These are phyloP conservation scores for Harringtonia aguacate DNA, from an alignment of 2,329 filamentous ascomycete genomes.

Conservation along the genomic window DNA sequence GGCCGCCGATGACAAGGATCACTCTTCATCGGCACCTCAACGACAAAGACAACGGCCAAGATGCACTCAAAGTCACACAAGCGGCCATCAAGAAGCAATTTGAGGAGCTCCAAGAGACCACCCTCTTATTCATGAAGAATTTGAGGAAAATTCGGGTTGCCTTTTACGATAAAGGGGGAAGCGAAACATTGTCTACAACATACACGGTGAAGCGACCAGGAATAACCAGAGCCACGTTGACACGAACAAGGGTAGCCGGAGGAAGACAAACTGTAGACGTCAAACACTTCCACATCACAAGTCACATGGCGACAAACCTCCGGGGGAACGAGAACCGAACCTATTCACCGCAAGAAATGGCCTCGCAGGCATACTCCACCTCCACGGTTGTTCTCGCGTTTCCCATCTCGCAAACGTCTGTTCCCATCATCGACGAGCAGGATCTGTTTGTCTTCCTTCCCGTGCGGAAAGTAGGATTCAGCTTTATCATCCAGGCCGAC, in stretches of 20 bases:
- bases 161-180: conserved; percentile 15
- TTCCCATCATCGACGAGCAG: conserved; percentile 27
- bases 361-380: conserved; percentile 11
- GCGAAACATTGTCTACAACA: conserved; percentile 5
- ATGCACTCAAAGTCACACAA: conserved; percentile 5
- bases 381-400: conserved; percentile 34
- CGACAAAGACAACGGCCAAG: no score
- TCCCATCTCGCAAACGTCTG: conserved; percentile 21
- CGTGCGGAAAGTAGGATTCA: conserved; percentile 29
- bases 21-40: no score
- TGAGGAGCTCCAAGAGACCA: conserved; percentile 23
- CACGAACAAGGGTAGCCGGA: no score
- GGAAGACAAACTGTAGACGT: no score
- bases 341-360: conserved; percentile 18
- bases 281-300: no score
- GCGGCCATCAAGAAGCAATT: conserved; percentile 23
- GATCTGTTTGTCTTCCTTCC: conserved; percentile 36
- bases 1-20: background rate
- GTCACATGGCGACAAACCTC: no score
- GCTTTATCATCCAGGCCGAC: conserved; percentile 38
- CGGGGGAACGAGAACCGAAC: conserved; percentile 23
- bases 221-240: conserved; percentile 4
- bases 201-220: conserved; percentile 7
- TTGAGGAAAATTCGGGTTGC: conserved; percentile 20
- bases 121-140: conserved; percentile 32